Evolutionary conservation across 108 stramenopile genomes (phyloP), one percentile per base, ranked within the genome.

Genomic region (Licmophora abbreviata): DNA sequence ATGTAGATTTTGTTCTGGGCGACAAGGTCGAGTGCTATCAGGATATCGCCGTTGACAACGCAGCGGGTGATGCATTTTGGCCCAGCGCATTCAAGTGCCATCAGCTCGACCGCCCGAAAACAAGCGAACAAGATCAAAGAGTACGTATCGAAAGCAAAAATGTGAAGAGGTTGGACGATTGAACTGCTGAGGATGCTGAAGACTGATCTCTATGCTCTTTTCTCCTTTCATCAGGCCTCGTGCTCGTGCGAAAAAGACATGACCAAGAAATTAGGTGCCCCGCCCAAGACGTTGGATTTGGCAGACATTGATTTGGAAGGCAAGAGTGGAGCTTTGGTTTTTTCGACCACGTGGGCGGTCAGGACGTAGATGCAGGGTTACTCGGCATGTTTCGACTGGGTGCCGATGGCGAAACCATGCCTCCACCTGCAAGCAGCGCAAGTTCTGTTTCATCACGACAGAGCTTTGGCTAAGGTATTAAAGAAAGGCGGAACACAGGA

Each of bases 1-100:
- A 82, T 60, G 72, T 82, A 49, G 81, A 82, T 48, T 82, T 82
- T 50, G 68, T 82, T 3, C 73, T 82, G 7, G 68, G 68, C n/a
- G 61, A 74, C 25, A 73, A 61, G 51, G 61, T 82, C 14, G 81
- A 82, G 51, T 82, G 81, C 44, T 82, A 75, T 49, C 43, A 55
- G 20, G 66, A 61, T 12, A 50, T 64, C 14, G 51, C 64, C 9
- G 23, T 66, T 17, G 35, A 35, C 28, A 43, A 44, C 18, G 54
- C 46, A 10, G 69, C 40, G 20, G 5, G 58, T 15, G 48, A 51
- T n/a, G 29, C 73, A 6, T 27, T 53, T 3, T 81, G 79, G 79
- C 79, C 73, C 0, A 64, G 61, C 33, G 51, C 56, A 27, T 76
- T 62, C 51, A 66, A 44, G 14, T 76, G 74, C 42, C 66, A 66